Conservation (phyloP, 2,329 filamentous ascomycete species). For the Paracorniculantispora psalliotae region DNA sequence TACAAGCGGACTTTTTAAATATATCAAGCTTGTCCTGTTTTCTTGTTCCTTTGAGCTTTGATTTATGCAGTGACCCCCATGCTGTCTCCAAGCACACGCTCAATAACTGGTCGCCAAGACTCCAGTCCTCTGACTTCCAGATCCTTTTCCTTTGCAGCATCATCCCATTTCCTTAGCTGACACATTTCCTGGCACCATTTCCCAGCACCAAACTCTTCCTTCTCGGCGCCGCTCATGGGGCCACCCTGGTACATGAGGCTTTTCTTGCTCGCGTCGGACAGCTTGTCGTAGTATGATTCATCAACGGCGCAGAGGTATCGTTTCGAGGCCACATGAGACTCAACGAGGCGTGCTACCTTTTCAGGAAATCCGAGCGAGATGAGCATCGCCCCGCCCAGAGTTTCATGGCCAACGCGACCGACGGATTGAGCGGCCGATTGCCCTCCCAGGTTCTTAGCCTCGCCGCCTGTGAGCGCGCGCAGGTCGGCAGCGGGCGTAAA, state of each 20-base stretch:
- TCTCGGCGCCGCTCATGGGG: constrained; percentile 14
- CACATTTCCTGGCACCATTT: constrained; percentile 18
- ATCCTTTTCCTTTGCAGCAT: constrained; percentile 17
- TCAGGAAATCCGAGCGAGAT: constrained; percentile 15
- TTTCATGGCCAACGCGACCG: constrained; percentile 18
- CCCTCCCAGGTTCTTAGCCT: constrained; percentile 15
- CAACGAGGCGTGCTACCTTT: constrained; percentile 18
- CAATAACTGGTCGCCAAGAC: constrained; percentile 7
- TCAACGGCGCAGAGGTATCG: constrained; percentile 19
- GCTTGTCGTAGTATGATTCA: constrained; percentile 13
- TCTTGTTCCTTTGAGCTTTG: too few relatives aligned
- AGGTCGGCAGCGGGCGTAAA: constrained; percentile 16
- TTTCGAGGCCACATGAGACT: constrained; percentile 18
- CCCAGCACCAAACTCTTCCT: constrained; percentile 9
- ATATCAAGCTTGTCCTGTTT: too few relatives aligned
- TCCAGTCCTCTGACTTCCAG: neutral
- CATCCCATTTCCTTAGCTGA: constrained; percentile 17
- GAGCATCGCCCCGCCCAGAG: constrained; percentile 14
- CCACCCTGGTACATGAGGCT: constrained; percentile 18
- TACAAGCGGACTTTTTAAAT: too few relatives aligned
- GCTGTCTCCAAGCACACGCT: neutral
- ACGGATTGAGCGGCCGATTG: constrained; percentile 9
- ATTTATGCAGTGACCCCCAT: neutral
- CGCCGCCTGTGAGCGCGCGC: constrained; percentile 8
- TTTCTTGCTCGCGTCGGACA: constrained; percentile 19